Evolutionary conservation across 2,329 filamentous ascomycete species (phyloP), one percentile per base, ranked within the genome.

Genomic region (Colletotrichum australisinense): DNA sequence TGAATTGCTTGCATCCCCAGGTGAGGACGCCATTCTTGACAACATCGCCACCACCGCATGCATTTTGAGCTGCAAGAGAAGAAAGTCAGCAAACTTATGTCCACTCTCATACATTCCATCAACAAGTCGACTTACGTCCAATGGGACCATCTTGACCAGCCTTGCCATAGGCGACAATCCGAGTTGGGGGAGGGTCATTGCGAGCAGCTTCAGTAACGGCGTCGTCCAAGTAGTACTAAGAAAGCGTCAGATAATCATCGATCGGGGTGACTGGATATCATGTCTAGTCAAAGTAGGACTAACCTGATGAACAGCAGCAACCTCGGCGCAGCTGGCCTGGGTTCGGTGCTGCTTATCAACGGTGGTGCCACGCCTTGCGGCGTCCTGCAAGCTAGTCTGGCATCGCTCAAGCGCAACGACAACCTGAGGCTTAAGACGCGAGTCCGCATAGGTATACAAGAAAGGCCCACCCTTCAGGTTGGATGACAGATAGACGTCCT

Each of bases 31-130:
- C 58, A 16, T 46, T 22, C n/a, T 3, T 1, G 0, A 60, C 7
- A 12, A 7, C 3, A 3, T 16, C 58, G 8, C 58, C 58, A 19
- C 58, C 35, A 11, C 58, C 58, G 22, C 58, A 62, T 2, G 58
- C 6, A 16, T 12, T 30, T n/a, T 46, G 35, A 7, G 58, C 58
- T 62, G 35, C 1, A n/a, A 46, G 42, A 0, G 0, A 19, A n/a
- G 1, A n/a, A 49, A 42, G 22, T 62, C n/a, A 62, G 58, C 0
- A 28, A 24, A 0, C 16, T n/a, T 4, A 8, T 5, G 0, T 35
- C 0, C 7, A 58, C 28, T 58, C 28, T 19, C 19, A 22, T 12
- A 11, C 7, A 0, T 0, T n/a, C 4, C n/a, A 0, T 4, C 1
- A 12, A 9, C 7, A 5, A 35, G 28, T 16, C 19, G 7, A 35